Evolutionary conservation across 805 yeast genomes (phyloP), one percentile per base, ranked within the genome.

Genomic region (Sungouiozyma ichnusensis): DNA sequence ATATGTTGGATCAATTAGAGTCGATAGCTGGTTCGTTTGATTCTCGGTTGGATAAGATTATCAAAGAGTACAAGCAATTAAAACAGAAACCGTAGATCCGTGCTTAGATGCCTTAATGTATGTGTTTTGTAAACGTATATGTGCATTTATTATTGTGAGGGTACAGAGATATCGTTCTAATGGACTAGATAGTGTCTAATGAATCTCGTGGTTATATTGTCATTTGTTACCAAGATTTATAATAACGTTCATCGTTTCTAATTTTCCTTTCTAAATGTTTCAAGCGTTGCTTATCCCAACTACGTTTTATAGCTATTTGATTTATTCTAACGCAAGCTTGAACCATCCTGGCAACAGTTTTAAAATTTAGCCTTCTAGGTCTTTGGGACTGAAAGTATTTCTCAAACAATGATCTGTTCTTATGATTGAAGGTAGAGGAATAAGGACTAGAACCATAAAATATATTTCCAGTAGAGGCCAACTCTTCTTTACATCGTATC

Each of bases 1-100:
- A 68, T 54, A 76, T 75, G 58, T 53, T 78, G 40, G 72, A 72
- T 37, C 80, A 75, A 46, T 61, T 78, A 38, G 65, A 56, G 24
- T 67, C 50, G 48, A 65, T 66, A 40, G 64, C 71, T 4, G 55
- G 54, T 7, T 66, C 63, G 6, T 72, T 72, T 44, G 63, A 64
- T 40, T 44, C 42, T 6, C 48, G 76, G 33, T 37, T 72, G 20
- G 39, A 42, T n/a, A 34, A 37, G 13, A 49, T 68, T 17, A 67
- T 65, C 14, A 48, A 38, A 31, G 53, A 56, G 19, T 52, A 52
- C 41, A 52, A 44, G 36, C 36, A 42, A 27, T 24, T 4, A 19
- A 11, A 20, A 3, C 36, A 13, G 3, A 33, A 14, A 16, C 20
- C 19, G 11, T 20, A 17, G 24, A 4, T 18, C 19, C n/a, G 9